Percentiles rank a stretch among this genome's conserved stretches.
Evolutionary conservation across 352 stramenopile genomes (phyloP).

Genomic region (Globisporangium irregulare): DNA sequence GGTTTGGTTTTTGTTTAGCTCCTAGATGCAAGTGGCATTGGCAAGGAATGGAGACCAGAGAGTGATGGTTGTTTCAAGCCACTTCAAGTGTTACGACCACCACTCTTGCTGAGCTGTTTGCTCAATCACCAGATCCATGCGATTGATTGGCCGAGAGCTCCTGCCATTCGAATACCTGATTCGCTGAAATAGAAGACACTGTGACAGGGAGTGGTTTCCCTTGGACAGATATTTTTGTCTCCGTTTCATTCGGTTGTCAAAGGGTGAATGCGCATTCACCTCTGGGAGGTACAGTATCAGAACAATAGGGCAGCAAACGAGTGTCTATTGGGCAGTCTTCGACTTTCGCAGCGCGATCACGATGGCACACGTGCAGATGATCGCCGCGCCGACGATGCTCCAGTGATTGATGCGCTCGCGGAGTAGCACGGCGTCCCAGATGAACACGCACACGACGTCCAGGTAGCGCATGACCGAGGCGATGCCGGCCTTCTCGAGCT

Average conservation of each 20-base stretch:
- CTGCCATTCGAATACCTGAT: no score
- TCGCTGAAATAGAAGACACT: neutral
- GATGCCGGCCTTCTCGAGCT: neutral
- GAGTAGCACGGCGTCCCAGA: neutral
- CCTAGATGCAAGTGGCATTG: neutral
- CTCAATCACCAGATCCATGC: neutral
- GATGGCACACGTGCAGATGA: conserved; percentile 64
- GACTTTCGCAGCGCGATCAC: conserved; percentile 62
- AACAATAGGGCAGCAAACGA: neutral
- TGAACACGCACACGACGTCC: neutral
- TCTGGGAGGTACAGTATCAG: neutral
- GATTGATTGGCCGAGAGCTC: neutral
- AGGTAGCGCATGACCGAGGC: neutral
- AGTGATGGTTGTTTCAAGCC: neutral
- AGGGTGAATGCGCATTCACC: neutral
- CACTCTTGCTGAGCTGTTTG: conserved; percentile 1
- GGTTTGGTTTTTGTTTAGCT: neutral
- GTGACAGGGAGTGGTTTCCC: neutral
- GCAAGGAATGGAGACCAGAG: neutral
- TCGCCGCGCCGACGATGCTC: conserved; percentile 63
- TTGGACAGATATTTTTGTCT: neutral
- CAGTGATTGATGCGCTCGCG: conserved; percentile 50
- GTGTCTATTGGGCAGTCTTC: neutral
- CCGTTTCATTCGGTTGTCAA: neutral
- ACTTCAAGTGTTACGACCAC: neutral